phyloP scores from a whole-genome alignment of 305 asterid species.

The Fraxinus greggii region DNA sequence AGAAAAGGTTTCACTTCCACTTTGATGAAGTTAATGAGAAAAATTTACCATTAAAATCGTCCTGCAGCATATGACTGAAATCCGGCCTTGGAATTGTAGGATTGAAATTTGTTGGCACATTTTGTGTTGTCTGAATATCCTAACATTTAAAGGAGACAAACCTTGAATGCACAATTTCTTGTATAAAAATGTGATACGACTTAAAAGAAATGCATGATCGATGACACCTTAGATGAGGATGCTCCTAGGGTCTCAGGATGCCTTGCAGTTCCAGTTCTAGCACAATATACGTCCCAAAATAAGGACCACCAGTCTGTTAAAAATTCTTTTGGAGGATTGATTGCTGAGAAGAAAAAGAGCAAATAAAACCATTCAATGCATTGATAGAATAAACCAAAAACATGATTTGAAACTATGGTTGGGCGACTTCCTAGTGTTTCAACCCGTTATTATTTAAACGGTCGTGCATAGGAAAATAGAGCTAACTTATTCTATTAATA shows the following conservation, averaged over 20 bases:
- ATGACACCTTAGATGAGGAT: constrained; percentile 33
- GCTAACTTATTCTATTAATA: background rate
- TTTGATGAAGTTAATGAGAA: background rate
- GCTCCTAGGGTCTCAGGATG: constrained; percentile 1
- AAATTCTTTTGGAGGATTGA: constrained; percentile 41
- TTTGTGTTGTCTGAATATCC: constrained; percentile 20
- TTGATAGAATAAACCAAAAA: background rate
- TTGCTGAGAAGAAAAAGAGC: constrained; percentile 23
- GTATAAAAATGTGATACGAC: background rate
- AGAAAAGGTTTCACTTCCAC: background rate
- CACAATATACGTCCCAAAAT: constrained; percentile 39
- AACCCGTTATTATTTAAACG: background rate
- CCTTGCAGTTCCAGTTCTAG: background rate
- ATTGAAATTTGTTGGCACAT: constrained; percentile 11
- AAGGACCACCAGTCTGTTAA: constrained; percentile 57
- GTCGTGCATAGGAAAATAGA: background rate
- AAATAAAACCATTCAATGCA: background rate
- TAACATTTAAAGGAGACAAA: constrained; percentile 16
- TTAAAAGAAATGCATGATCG: background rate
- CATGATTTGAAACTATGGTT: background rate
- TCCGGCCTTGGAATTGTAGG: constrained; percentile 20
- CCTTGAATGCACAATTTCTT: background rate
- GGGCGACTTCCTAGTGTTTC: background rate
- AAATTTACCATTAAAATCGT: background rate
- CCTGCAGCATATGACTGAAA: constrained; percentile 13